Percentiles rank a stretch among this genome's conserved stretches.
phyloP scores from a whole-genome alignment of 139 green algal species.

The Coccomyxa sp. region DNA sequence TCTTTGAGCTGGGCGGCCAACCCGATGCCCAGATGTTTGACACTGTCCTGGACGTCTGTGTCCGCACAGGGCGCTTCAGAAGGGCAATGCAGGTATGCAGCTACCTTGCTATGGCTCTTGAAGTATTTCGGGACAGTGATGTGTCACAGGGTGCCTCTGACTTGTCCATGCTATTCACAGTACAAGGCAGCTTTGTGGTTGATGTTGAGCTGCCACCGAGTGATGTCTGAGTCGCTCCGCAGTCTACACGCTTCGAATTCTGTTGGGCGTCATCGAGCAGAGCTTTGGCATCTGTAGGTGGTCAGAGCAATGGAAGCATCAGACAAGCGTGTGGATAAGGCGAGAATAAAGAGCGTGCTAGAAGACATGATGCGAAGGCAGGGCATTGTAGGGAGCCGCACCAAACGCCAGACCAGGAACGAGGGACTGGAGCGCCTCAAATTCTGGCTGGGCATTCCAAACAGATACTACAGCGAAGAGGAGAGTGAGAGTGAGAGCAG shows the following conservation, averaged over 20 bases:
- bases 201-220: neutral
- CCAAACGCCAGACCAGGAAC: slow-evolving; percentile 9
- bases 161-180: neutral
- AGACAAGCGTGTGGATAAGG: slow-evolving; percentile 12
- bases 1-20: slow-evolving; percentile 43
- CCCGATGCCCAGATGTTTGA: slow-evolving; percentile 58
- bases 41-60: slow-evolving; percentile 33
- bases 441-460: slow-evolving; percentile 74
- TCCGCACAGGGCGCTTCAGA: slow-evolving; percentile 24
- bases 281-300: too few species aligned
- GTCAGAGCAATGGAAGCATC: slow-evolving; percentile 20
- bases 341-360: slow-evolving; percentile 8
- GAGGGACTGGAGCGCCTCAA: slow-evolving; percentile 58
- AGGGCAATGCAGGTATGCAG: slow-evolving; percentile 49
- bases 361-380: neutral
- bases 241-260: neutral
- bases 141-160: neutral
- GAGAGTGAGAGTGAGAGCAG: too few species aligned
- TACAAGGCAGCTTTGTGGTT: neutral
- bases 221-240: neutral
- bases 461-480: slow-evolving; percentile 48
- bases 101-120: too few species aligned
- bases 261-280: too few species aligned
- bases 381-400: neutral
- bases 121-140: too few species aligned